Base-by-base conservation (phyloP, 805 yeast genomes). In the Scheffersomyces coipomensis region DNA sequence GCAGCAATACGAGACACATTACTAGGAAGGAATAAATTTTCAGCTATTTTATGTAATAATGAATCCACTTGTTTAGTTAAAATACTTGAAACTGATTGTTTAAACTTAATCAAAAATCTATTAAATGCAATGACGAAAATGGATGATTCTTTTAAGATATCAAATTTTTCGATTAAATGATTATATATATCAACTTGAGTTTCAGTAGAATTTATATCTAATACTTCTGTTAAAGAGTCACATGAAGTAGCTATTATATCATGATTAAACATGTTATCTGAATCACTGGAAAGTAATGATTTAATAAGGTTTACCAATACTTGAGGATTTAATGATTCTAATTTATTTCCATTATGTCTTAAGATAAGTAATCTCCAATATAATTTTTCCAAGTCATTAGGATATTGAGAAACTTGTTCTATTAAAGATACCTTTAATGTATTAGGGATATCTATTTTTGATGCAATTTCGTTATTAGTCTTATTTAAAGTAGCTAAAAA, bases 1-100 rank as follows among this genome's bases (percentile, higher is more conserved):
- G 90, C 65, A 13, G 55, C 64, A 26, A 65, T 60, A 49, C 91
- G 75, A 8, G 75, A 52, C 3, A 60, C 61, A 38, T 73, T 79
- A 37, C 76, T 73, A 7, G 89, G 76, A 5, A 71, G 60, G 12
- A 63, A 46, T 23, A 83, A 54, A 47, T 77, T 75, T 9, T 42
- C 34, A 3, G 53, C 39, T 13, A 57, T 35, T 6, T 37, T 26
- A 2, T 19, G 5, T 15, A 54, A 8, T 4, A 64, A 19, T 9
- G 10, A 13, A 2, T 45, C 56, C 30, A 52, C 23, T 19, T 21
- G 34, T 17, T 27, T 26, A 3, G 29, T 36, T 23, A 42, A 31
- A 7, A 24, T 15, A 11, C 17, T 17, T 6, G 19, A 6, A 13
- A 38, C 22, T 9, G 36, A 17, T 2, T 16, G 8, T 4, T 37